Evolutionary conservation across 2,329 filamentous ascomycete species (phyloP), one percentile per base, ranked within the genome.

Genomic region (Scedosporium boydii): DNA sequence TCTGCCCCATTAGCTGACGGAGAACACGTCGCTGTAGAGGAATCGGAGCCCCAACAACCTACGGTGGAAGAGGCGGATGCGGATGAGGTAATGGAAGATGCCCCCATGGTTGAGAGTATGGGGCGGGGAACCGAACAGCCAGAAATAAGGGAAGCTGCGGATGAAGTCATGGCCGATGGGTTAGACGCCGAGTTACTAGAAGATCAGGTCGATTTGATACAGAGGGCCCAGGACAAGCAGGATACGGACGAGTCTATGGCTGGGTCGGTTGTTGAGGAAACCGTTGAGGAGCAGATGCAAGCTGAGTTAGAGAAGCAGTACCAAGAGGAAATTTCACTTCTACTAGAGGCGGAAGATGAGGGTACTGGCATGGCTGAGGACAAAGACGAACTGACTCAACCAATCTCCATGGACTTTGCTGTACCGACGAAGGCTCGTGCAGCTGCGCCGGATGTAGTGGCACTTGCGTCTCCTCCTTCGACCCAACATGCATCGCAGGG

Each of bases 61-160:
- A 23, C 7, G 18, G 6, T 12, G 21, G 55, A 76, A 6, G 57
- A 57, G 18, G 41, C 60, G 42, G 58, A 58, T 16, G 29, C 53
- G n/a, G 56, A 38, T 27, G 56, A 59, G 18, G 56, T 48, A 14
- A 55, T 57, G 38, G 29, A 16, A 26, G 56, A 58, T n/a, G 56
- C 56, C 3, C 56, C 56, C 5, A 21, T 53, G 27, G 3, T 57
- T 48, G 58, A 26, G 53, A 27, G 48, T 59, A 18, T 60, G 60
- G 23, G 51, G 62, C 9, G 23, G 48, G 12, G 56, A 59, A 42
- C 29, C 55, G 34, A 38, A 14, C 10, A 38, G 10, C 34, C 2
- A 9, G 34, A 38, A 14, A 10, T 12, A 2, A 16, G 21, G 51
- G 18, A 3, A 16, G 5, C 18, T 55, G 6, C 18, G 51, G 51